Base-by-base conservation (phyloP, 225 moss, liverwort and hornwort genomes). In the Neckera pumila region DNA sequence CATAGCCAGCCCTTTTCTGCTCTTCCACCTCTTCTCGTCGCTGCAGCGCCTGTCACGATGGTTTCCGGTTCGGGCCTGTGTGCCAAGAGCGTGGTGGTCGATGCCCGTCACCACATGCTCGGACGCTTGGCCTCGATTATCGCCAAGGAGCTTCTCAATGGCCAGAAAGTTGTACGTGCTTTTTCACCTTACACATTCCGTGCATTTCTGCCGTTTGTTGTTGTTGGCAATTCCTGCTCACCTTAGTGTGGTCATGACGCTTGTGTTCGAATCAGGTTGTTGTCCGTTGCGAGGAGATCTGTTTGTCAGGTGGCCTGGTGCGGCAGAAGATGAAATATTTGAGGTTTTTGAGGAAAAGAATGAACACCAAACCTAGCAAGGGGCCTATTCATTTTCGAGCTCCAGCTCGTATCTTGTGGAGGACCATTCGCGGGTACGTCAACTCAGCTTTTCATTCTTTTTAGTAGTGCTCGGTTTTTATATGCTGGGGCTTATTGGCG, bases 101-200 rank as follows among this genome's bases (percentile, higher is more conserved):
- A 98, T 84, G 98, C 96, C 26, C 96, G 98, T 79, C 96, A 96
- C 86, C 98, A 98, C 89, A 98, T 98, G 98, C 95, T 98, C 61
- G 98, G 98, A 76, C 95, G 98, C 60, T 83, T 98, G 88, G 92
- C 98, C 16, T 98, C 98, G 59, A 95, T 96, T 84, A 80, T 98
- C 83, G 96, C 98, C 56, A 98, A 96, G 86, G 98, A 98, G 93
- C 92, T 98, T 19, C 96, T 98, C 74, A 98, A 96, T 91, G 98
- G 98, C 73, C 96, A 98, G 90, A 97, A 95, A 83, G 96, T 98
- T 58, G 98, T 97, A 90, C 36, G 95, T 87, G 17, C 66, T 61
- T 57, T 66, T 42, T 56, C 56, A 34, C 58, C 45, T 71, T 8
- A 51, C 11, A 40, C 23, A 7, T n/a, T 56, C 57, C 77, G 12